Base-by-base conservation (phyloP, 495 filamentous ascomycete species). In the Hypomontagnella submonticulosa region DNA sequence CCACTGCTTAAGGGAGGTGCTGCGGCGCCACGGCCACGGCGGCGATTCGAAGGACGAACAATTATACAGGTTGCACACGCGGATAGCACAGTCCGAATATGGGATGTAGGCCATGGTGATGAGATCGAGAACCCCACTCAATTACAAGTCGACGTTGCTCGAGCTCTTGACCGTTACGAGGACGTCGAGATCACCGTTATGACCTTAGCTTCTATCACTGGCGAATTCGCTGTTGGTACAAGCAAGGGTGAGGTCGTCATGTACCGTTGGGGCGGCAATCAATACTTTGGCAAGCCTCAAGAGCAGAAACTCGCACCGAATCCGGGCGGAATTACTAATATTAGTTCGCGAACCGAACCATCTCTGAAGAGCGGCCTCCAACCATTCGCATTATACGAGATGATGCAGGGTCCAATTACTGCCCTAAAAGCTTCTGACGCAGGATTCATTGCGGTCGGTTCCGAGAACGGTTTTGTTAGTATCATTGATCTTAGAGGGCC, bases 401-500 rank as follows among this genome's bases (percentile, higher is more conserved):
- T 92, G 83, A 84, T 90, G 71, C 87, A 92, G 67, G 93, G 92
- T 0, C 81, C 87, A 15, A 85, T 97, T 11, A 90, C 85, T 18
- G 90, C 88, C 0, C 66, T 97, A 58, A 89, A 90, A 49, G 85
- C 94, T 51, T 96, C 92, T 30, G 91, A 95, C 70, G 87, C 98
- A 5, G 95, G 95, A 0, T 99, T 99, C 78, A 84, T 97, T 8
- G 93, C 88, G 19, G 88, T 88, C 40, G 95, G 92, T 0, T 95
- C 90, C 16, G 89, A 96, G 75, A 83, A 83, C 48, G 95, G 95
- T 0, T 84, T 86, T 63, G 70, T 99, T 34, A 87, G 81, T 8
- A 87, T 99, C 19, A 81, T 97, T 41, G 95, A 99, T 71, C 80
- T 97, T 41, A 82, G 96, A 61, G 96, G 96, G 0, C 95, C 95